Percentiles rank a stretch among this genome's conserved stretches.
These are phyloP conservation scores for Tripterygium wilfordii DNA, from an alignment of 177 flowering plant genomes.

Conservation along the genomic window DNA sequence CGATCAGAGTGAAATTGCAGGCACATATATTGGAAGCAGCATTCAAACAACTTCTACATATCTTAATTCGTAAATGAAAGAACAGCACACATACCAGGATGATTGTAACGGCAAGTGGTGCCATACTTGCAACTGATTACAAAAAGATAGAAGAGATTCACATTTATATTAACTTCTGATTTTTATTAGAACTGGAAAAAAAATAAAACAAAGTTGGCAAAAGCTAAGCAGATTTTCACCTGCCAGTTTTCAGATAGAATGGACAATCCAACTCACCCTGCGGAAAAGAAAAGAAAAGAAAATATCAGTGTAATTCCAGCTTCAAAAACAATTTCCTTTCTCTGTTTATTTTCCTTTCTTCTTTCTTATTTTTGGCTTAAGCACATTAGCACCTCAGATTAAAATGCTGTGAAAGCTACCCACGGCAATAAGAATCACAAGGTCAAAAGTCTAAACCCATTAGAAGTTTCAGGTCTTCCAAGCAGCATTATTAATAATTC, in stretches of 20 bases:
- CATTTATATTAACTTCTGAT: no score
- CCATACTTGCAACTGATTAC: constrained; percentile 90
- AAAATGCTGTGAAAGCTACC: no score
- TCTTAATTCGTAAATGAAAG: background rate
- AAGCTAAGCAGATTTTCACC: constrained; percentile 43
- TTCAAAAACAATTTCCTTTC: background rate
- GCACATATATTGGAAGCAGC: background rate
- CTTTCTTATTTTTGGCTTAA: no score
- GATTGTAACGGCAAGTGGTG: constrained; percentile 83
- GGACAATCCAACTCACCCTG: constrained; percentile 98
- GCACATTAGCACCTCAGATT: no score
- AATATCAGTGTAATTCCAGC: background rate
- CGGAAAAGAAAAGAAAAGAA: constrained; percentile 5
- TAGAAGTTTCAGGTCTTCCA: no score
- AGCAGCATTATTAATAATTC: no score
- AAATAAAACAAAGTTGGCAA: no score
- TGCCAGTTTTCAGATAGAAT: constrained; percentile 95
- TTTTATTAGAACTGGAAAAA: no score
- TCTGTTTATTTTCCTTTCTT: no score
- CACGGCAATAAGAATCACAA: no score
- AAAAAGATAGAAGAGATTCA: constrained; percentile 1
- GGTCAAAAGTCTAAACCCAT: no score
- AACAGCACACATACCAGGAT: constrained; percentile 60
- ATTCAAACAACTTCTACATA: background rate
- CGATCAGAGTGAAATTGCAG: constrained; percentile 4